Base-by-base conservation (phyloP, 139 green algal species). In the Coccomyxa sp. region DNA sequence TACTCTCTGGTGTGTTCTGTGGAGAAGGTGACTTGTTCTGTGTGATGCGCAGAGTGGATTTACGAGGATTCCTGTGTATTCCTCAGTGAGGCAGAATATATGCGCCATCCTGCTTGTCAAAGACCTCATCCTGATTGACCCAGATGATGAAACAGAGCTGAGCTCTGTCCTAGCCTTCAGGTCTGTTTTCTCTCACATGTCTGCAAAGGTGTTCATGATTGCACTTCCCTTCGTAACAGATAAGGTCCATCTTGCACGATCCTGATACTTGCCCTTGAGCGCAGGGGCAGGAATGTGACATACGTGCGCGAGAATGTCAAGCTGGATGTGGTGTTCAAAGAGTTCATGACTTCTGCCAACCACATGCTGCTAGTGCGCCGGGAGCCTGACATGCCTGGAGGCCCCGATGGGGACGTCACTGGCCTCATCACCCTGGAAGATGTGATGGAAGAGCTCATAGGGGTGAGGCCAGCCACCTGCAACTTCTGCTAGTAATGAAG, bases 71-170 rank as follows among this genome's bases (percentile, higher is more conserved):
- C 90, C 90, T 24, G 83, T 95, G 22, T 93, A 87, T 78, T 84
- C 91, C 35, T 78, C 50, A 10, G 29, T 70, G 7, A 71, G 73
- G 8, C 44, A 86, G 24, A 91, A 93, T 78, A 88, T 95, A 37
- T 79, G 90, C 16, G 90, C 86, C 39, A 82, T 95, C 27, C 75
- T 95, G 34, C 92, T 87, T 76, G 82, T 78, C 3, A 95, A 95
- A 79, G 91, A 95, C 77, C 84, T 95, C 36, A 90, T 95, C 70
- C 80, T 94, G 36, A 84, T 94, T 27, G 89, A 94, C 73, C 87
- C 89, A 4, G 86, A 91, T n/a, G 90, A 94, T 78, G 83, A 90
- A 78, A 83, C 93, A 12, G 89, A 94, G 75, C 54, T 94, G 6
- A 37, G 78, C 33, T 82, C 90, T 8, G 80, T 94, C 27, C 55